Base-by-base conservation (phyloP, 108 stramenopile species). In the Cyclotella sp. region DNA sequence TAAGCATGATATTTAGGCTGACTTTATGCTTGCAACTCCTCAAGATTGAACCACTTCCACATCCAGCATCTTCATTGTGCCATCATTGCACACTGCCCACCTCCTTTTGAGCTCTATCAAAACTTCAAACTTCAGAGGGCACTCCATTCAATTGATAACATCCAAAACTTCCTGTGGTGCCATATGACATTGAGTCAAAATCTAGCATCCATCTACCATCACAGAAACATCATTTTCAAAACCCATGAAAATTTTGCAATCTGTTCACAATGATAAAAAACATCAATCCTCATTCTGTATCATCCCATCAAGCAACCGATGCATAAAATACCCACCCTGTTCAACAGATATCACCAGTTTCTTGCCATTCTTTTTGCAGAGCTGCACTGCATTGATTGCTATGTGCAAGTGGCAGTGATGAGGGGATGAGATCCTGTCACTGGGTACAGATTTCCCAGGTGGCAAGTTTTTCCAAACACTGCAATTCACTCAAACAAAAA, bases 261-360 rank as follows among this genome's bases (percentile, higher is more conserved):
- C 72, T 72, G 0, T 88, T 82, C 0, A 67, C 76, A 74, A 93
- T 81, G 28, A 99, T 45, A 61, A 92, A 94, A 58, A 29, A 28
- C 61, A 40, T 44, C 75, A 72, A 5, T 80, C 72, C 44, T 88
- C 75, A 64, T 86, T 84, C 19, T 78, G 75, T 49, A 98, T 54
- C 15, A 98, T 98, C 62, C 75, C 52, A 80, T 98, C 95, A 69
- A 99, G 66, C 68, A 98, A 65, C 58, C 85, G 85, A 65, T 98
- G 90, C 78, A 98, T 99, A 81, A 99, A 99, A 79, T 99, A 99
- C 67, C 96, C 95, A 7, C 98, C 98, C 6, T 97, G 98, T 80
- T 99, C 98, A 22, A 97, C 96, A 6, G 98, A 98, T 28, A 98
- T 43, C 5, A 86, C 87, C 97, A 98, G 97, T 58, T 88, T 85